These are phyloP conservation scores for Blastobotrys robertii DNA, from an alignment of 805 yeast genomes.

Conservation along the genomic window DNA sequence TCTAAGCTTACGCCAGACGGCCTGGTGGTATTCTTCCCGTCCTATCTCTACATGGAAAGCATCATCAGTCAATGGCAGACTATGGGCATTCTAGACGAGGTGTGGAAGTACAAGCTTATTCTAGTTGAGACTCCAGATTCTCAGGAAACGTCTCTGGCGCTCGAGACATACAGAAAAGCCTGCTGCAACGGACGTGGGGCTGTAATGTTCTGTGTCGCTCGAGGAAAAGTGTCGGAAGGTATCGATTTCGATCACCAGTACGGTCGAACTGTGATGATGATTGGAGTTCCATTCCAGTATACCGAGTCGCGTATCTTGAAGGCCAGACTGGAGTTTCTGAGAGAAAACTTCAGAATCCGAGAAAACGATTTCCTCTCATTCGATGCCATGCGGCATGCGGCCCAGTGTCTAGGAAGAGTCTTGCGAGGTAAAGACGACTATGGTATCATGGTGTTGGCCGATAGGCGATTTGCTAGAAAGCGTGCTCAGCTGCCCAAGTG, in stretches of 20 bases:
- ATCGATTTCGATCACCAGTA: constrained; percentile 98
- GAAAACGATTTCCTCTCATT: constrained; percentile 93
- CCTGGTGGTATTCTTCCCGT: constrained; percentile 93
- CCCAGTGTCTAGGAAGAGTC: constrained; percentile 96
- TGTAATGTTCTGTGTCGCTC: constrained; percentile 88
- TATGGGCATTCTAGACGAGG: constrained; percentile 97
- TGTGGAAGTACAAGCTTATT: constrained; percentile 93
- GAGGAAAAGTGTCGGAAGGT: constrained; percentile 98
- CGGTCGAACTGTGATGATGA: constrained; percentile 96
- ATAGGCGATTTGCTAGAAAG: constrained; percentile 80
- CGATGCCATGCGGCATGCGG: constrained; percentile 99
- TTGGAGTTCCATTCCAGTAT: constrained; percentile 98
- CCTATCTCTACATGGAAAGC: constrained; percentile 95
- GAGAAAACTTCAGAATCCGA: constrained; percentile 86
- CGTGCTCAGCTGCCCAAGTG: constrained; percentile 88
- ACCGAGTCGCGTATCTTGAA: constrained; percentile 94
- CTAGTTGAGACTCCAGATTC: constrained; percentile 98
- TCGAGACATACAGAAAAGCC: constrained; percentile 92
- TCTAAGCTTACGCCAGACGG: constrained; percentile 97
- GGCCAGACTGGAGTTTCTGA: constrained; percentile 84
- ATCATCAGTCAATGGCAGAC: constrained; percentile 98
- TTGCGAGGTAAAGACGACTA: constrained; percentile 97
- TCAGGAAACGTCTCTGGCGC: constrained; percentile 91
- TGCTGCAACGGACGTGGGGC: constrained; percentile 98
- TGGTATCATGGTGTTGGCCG: constrained; percentile 97